Base-by-base conservation (phyloP, 108 stramenopile genomes). In the Cylindrotheca fusiformis region DNA sequence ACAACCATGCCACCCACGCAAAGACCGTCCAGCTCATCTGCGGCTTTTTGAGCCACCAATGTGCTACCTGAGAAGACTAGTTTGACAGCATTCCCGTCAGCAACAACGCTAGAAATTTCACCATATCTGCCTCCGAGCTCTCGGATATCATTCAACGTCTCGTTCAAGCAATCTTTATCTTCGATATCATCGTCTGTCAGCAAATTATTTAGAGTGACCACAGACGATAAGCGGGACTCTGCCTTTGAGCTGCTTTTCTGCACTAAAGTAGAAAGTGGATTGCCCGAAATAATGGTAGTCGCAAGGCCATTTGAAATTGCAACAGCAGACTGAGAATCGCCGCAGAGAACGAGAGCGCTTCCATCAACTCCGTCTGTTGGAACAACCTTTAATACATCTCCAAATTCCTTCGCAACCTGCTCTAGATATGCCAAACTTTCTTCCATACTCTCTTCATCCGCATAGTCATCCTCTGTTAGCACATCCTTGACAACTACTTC, bases 131-230 rank as follows among this genome's bases (percentile, higher is more conserved):
- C 49, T 24, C 74, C 75, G 52, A 93, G 47, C 36, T 71, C 73
- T 48, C 71, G 74, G 29, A 93, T 78, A 45, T 93, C 88, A 36
- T 72, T 65, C 24, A 88, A 32, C 47, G 81, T 83, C 56, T 93
- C 91, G 24, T 74, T 67, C 31, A 93, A 67, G 41, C 86, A 87
- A 22, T 93, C 88, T 36, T 77, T 69, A 44, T 93, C 91, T 30
- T 83, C 78, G 20, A 84, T 82, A 69, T 93, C 91, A 67, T 93
- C 91, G n/a, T 85, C 76, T 5, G 75, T 82, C 33, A 93, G 60
- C 33, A 88, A 68, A 48, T 93, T 86, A 47, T 78, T 59, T 5
- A 86, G 75, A 18, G 80, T 31, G 22, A 87, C 10, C 1, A 51
- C 24, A 20, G 53, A 41, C 14, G 14, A 41, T 41, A 14, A 14